These are phyloP conservation scores for Grosmannia serpens DNA, from an alignment of 2,329 filamentous ascomycete species.

Conservation along the genomic window DNA sequence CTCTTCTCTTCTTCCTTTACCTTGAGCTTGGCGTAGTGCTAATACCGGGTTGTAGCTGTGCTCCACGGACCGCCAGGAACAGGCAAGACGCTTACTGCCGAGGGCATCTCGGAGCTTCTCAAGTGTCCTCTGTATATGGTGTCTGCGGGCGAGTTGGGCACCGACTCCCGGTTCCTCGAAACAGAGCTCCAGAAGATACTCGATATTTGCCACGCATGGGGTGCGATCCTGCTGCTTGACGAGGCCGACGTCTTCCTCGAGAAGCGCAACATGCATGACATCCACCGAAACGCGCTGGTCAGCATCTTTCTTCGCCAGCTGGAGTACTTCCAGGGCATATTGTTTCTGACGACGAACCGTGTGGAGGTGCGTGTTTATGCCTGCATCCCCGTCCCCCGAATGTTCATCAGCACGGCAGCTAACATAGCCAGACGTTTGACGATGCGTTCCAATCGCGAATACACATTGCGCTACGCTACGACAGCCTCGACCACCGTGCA, in stretches of 20 bases:
- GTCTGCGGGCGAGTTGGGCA: constrained; percentile 36
- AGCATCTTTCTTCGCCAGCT: constrained; percentile 77
- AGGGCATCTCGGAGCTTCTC: constrained; percentile 27
- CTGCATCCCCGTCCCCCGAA: not conserved
- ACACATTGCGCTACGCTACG: constrained; percentile 74
- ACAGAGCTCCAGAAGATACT: constrained; percentile 34
- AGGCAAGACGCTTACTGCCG: constrained; percentile 34
- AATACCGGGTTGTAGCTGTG: constrained; percentile 33
- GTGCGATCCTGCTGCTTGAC: constrained; percentile 38
- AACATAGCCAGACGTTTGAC: constrained; percentile 49
- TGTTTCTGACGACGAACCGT: constrained; percentile 83
- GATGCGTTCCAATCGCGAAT: constrained; percentile 84
- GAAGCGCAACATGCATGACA: constrained; percentile 30
- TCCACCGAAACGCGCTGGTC: constrained; percentile 36
- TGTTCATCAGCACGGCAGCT: not conserved
- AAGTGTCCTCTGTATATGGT: constrained; percentile 43
- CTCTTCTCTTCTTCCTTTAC: not conserved
- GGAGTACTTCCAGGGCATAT: constrained; percentile 85
- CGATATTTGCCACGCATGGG: constrained; percentile 36
- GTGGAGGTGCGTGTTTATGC: constrained; percentile 41
- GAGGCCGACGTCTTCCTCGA: constrained; percentile 43
- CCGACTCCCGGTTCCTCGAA: constrained; percentile 30
- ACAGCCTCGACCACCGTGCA: constrained; percentile 58
- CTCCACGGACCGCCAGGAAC: constrained; percentile 59
- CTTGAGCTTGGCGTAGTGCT: not conserved